Evolutionary conservation across 139 green algal genomes (phyloP), one percentile per base, ranked within the genome.

Genomic region (Pseudopediastrum boryanum): DNA sequence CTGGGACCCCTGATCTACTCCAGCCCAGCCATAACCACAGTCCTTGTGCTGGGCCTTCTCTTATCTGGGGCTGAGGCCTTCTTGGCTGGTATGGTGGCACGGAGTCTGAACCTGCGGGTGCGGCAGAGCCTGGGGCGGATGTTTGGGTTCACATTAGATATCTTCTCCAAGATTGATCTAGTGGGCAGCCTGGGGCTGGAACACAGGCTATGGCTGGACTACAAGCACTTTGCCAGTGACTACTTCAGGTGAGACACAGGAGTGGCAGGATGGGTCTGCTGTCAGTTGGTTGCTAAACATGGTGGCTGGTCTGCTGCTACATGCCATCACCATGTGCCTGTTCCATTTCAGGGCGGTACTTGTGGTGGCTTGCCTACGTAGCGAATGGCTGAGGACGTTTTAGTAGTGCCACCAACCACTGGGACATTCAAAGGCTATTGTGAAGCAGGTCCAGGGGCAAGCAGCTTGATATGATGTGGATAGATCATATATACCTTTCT

Each of bases 61-160:
- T 33, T 84, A 54, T 68, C 71, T 25, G 74, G 77, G 56, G 62
- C 46, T 50, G 72, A 44, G 51, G 50, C 44, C 46, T 75, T 44
- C 42, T 54, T 36, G 29, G 42, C 66, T 6, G 65, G 68, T 2
- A 29, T 75, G 56, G 52, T 41, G 35, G 48, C 77, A 21, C 58
- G 78, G 35, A 52, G 23, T 33, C 42, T 73, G 13, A 82, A 86
- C 76, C 70, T 77, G 52, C 35, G 42, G 8, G 76, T 79, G 29
- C 69, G 76, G 6, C 67, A 76, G 63, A 19, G 31, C 31, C 78
- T 86, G 61, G 82, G 82, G 36, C 70, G 82, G 42, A 79, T 86
- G 63, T 85, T 82, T 43, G 80, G 80, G 58, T 86, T 86, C 67
- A 70, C 75, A 1, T 74, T 81, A 13, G 66, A 78, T 70, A 46